Evolutionary conservation across 2,329 filamentous ascomycete genomes (phyloP).

Genomic region (Neonectria punicea): DNA sequence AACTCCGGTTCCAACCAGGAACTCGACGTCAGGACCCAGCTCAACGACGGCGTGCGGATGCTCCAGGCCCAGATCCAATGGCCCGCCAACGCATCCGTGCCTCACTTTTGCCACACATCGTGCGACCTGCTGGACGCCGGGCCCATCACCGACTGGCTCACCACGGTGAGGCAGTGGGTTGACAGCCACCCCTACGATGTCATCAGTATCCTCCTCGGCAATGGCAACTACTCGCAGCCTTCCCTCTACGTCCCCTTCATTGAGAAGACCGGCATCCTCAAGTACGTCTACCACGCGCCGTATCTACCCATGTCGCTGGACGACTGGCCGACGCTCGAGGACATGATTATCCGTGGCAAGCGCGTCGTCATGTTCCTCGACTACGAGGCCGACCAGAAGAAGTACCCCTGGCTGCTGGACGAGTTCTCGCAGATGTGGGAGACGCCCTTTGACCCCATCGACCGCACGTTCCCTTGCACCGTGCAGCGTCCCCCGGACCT

Average conservation of each 20-base stretch:
- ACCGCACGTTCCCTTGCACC: slow-evolving; percentile 78
- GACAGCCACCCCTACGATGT: slow-evolving; percentile 83
- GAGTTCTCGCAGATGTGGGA: slow-evolving; percentile 93
- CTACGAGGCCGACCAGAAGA: slow-evolving; percentile 82
- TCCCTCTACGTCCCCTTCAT: slow-evolving; percentile 76
- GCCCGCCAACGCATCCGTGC: slow-evolving; percentile 58
- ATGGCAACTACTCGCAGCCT: slow-evolving; percentile 76
- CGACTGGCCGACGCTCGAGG: slow-evolving; percentile 85
- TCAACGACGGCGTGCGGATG: slow-evolving; percentile 80
- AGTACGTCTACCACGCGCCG: slow-evolving; percentile 79
- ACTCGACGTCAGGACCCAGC: slow-evolving; percentile 73
- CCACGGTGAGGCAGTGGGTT: slow-evolving; percentile 77
- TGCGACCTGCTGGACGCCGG: slow-evolving; percentile 87
- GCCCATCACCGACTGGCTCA: slow-evolving; percentile 78
- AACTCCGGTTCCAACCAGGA: slow-evolving; percentile 82
- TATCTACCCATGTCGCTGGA: slow-evolving; percentile 75
- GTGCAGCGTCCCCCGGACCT: slow-evolving; percentile 80
- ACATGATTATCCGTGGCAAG: slow-evolving; percentile 77
- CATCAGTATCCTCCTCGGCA: slow-evolving; percentile 86
- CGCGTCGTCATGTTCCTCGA: slow-evolving; percentile 86
- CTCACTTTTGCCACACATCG: slow-evolving; percentile 85
- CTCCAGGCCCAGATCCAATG: slow-evolving; percentile 73
- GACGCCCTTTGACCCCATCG: slow-evolving; percentile 80
- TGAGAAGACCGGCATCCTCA: slow-evolving; percentile 74
- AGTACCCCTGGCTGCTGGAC: slow-evolving; percentile 85